Conservation (phyloP, 148 eudicot species). For the Diospyros lotus region DNA sequence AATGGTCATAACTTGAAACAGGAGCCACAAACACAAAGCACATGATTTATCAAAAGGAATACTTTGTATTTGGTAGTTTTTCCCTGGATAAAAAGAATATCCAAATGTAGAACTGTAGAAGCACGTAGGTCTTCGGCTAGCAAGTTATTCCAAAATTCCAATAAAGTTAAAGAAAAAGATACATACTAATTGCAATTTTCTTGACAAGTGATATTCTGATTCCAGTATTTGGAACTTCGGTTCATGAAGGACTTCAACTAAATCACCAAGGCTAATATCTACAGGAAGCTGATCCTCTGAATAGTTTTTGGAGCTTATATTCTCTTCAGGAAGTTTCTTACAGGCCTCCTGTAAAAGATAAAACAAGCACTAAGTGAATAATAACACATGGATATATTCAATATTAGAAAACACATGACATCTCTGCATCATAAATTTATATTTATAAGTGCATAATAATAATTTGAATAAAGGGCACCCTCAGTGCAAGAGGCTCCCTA, state of each 20-base stretch:
- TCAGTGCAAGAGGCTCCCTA: too few relatives aligned
- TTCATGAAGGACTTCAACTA: constrained; percentile 48
- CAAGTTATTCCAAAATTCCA: constrained; percentile 1
- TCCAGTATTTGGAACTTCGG: constrained; percentile 51
- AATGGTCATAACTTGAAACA: not conserved
- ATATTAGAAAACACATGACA: too few relatives aligned
- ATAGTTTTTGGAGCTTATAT: constrained; percentile 19
- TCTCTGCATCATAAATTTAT: too few relatives aligned
- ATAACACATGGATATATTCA: not conserved
- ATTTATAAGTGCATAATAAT: not conserved
- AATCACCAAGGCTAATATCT: constrained; percentile 29
- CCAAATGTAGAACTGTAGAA: not conserved
- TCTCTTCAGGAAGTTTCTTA: constrained; percentile 36
- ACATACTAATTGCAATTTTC: constrained; percentile 56
- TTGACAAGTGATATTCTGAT: constrained; percentile 47
- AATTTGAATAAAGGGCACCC: not conserved
- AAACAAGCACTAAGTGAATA: not conserved
- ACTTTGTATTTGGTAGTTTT: not conserved
- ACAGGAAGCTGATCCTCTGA: constrained; percentile 23
- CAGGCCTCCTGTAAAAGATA: constrained; percentile 37
- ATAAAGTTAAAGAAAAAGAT: constrained; percentile 10
- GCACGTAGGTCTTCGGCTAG: not conserved
- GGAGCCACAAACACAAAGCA: not conserved
- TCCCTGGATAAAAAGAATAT: not conserved
- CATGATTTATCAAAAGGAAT: not conserved